phyloP scores from a whole-genome alignment of 768 basidiomycete species.

The Mycena galericulata region DNA sequence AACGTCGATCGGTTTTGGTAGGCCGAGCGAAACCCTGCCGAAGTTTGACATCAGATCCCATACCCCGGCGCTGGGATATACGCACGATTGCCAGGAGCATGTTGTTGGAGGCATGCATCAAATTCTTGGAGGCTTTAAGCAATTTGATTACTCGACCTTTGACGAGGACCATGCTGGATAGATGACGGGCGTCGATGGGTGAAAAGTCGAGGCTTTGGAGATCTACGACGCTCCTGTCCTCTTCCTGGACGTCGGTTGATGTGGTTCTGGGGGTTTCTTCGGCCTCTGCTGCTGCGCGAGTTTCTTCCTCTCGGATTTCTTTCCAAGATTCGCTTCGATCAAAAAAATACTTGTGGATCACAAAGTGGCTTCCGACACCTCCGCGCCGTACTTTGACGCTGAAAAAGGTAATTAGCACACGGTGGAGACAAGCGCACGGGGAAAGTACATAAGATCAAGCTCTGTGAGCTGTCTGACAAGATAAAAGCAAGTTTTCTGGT shows the following conservation, averaged over 20 bases:
- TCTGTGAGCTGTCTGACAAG: conserved; percentile 81
- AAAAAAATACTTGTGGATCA: conserved; percentile 88
- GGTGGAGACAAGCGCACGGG: neutral
- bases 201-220: conserved; percentile 63
- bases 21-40: conserved; percentile 82
- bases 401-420: conserved; percentile 10
- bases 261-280: conserved; percentile 23
- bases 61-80: conserved; percentile 2
- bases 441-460: conserved; percentile 76
- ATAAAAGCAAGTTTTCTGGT: conserved; percentile 92
- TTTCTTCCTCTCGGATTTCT: conserved; percentile 79
- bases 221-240: conserved; percentile 47
- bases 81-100: conserved; percentile 83
- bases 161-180: conserved; percentile 81
- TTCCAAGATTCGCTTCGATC: conserved; percentile 82
- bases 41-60: conserved; percentile 7
- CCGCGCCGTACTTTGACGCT: conserved; percentile 84
- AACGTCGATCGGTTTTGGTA: conserved; percentile 82
- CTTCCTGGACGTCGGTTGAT: conserved; percentile 47
- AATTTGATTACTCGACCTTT: conserved; percentile 78
- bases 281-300: conserved; percentile 50
- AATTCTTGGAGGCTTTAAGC: conserved; percentile 75
- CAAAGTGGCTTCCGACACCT: conserved; percentile 81
- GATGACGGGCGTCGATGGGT: conserved; percentile 81
- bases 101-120: conserved; percentile 80